Evolutionary conservation across 2,329 filamentous ascomycete species (phyloP).

Genomic region (Fusarium anthophilum): DNA sequence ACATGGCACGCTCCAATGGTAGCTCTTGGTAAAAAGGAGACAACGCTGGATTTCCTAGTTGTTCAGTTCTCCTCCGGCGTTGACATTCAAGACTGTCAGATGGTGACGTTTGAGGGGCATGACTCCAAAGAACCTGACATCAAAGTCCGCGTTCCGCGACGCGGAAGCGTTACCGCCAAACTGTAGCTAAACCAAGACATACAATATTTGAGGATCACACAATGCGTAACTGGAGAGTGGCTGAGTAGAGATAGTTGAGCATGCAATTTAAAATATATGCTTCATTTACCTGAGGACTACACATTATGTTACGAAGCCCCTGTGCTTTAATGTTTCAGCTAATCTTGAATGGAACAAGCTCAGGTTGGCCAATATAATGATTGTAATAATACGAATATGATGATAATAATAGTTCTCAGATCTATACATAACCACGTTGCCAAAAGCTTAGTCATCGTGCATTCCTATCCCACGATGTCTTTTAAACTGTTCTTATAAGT

Average conservation of each 20-base stretch:
- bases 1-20: conserved; percentile 99
- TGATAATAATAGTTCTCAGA: conserved; percentile 9
- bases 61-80: conserved; percentile 90
- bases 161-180: conserved; percentile 19
- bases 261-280: conserved; percentile 13
- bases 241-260: conserved; percentile 13
- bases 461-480: conserved; percentile 10
- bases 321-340: conserved; percentile 12
- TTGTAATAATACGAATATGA: neutral
- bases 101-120: conserved; percentile 61
- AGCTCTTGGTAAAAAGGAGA: conserved; percentile 70
- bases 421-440: neutral
- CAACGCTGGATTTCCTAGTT: conserved; percentile 84
- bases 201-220: conserved; percentile 22
- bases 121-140: conserved; percentile 53
- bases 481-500: conserved; percentile 9
- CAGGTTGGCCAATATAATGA: neutral
- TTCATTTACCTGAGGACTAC: neutral
- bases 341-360: conserved; percentile 9
- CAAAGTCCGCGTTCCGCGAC: conserved; percentile 43
- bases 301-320: neutral
- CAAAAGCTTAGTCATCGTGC: conserved; percentile 29
- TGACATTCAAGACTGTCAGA: conserved; percentile 85
- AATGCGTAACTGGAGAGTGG: conserved; percentile 25
- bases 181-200: conserved; percentile 12